Conservation (phyloP, 2,329 filamentous ascomycete genomes). For the Ophiostoma populinum region DNA sequence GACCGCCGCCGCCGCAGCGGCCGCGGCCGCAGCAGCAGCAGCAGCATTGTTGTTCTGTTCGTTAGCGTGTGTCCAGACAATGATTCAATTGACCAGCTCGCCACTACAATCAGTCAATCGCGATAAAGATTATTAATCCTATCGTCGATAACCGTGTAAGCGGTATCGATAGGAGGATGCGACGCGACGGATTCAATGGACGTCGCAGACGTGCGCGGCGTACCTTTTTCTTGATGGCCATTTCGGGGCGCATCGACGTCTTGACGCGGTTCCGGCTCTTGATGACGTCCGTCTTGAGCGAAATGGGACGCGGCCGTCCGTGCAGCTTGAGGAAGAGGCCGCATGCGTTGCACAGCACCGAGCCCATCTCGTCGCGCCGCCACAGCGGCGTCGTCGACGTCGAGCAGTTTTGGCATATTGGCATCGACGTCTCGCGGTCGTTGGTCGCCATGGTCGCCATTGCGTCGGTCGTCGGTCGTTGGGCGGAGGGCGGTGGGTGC, state of each 20-base stretch:
- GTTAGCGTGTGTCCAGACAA: too few relatives aligned
- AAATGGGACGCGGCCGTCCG: conserved; percentile 81
- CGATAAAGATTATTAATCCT: not conserved
- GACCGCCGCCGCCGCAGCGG: conserved; percentile 12
- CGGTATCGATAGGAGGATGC: too few relatives aligned
- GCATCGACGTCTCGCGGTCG: conserved; percentile 54
- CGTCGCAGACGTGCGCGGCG: too few relatives aligned
- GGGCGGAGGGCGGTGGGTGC: too few relatives aligned
- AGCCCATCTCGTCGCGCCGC: conserved; percentile 90
- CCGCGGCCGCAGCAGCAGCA: conserved; percentile 8
- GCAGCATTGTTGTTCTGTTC: conserved; percentile 8
- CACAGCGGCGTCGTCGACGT: conserved; percentile 93
- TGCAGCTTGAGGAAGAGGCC: conserved; percentile 95
- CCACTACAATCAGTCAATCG: too few relatives aligned
- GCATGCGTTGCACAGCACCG: conserved; percentile 96
- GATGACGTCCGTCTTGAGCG: conserved; percentile 96
- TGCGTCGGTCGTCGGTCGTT: conserved; percentile 7
- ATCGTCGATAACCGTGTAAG: not conserved
- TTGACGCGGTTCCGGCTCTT: conserved; percentile 98
- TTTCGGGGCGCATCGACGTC: conserved; percentile 53
- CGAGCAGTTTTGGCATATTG: conserved; percentile 88
- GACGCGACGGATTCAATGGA: too few relatives aligned
- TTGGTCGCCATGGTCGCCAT: conserved; percentile 36
- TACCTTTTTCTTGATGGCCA: conserved; percentile 74
- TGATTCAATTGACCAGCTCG: too few relatives aligned